Base-by-base conservation (phyloP, 768 basidiomycete genomes). In the Calocera cornea region DNA sequence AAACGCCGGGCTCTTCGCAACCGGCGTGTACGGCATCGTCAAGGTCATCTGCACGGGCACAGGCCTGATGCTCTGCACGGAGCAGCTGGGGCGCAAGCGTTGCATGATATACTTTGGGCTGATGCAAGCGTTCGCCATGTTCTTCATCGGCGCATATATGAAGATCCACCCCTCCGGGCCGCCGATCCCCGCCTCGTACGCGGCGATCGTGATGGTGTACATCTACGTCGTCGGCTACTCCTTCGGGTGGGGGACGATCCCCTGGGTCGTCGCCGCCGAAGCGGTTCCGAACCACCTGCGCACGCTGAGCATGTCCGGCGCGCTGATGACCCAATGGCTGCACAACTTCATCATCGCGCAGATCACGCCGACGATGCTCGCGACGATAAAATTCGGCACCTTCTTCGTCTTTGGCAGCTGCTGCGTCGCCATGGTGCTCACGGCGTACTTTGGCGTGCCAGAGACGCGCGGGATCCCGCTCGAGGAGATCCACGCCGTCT, bases 51-150 rank as follows among this genome's bases (percentile, higher is more conserved):
- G 87, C 0, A 89, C 88, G 0, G 67, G 81, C 1, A 41, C 89
- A 67, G 89, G 87, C 75, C 81, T 90, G 24, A 84, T 85, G 75
- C 82, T 86, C 74, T 77, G 85, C 34, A 86, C 86, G 64, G 89
- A 91, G 69, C 77, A 80, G 22, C 76, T 89, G 0, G 89, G 89
- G 1, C 85, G 89, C 12, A 88, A 84, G 72, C 75, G 71, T 50
- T 83, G 80, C 66, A 75, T 84, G 19, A 75, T 85, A 47, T 74
- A 81, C 41, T 82, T 83, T 14, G 81, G 81, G 24, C 67, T 83
- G 3, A 81, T 82, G 5, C 84, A 84, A 70, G 79, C 78, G 5
- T 67, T 75, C 10, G 60, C 73, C 73, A 82, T 82, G 80, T 75
- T 81, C n/a, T 82, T 79, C 79, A 79, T 82, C 63, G 80, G 77